A percentile compares a stretch with the other conserved stretches of the same genome.
These are phyloP conservation scores for Podospora pseudopauciseta DNA, from an alignment of 495 filamentous ascomycete genomes.

Conservation along the genomic window DNA sequence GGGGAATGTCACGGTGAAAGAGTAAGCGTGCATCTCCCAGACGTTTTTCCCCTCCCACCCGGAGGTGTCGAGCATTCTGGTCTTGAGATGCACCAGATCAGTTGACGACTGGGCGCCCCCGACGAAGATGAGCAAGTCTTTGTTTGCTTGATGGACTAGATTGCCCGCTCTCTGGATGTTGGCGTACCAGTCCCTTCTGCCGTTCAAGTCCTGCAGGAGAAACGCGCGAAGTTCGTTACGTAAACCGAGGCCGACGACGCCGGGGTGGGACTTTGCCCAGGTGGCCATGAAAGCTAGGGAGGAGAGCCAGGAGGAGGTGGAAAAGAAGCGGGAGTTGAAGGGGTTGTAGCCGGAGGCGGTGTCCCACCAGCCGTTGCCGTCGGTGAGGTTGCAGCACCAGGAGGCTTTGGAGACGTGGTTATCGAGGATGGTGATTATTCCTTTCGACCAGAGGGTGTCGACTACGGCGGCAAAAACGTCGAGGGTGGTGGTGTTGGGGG, in stretches of 20 bases:
- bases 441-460: conserved; percentile 36
- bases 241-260: conserved; percentile 46
- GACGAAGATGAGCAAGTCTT: conserved; percentile 43
- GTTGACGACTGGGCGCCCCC: conserved; percentile 45
- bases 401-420: conserved; percentile 49
- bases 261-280: conserved; percentile 37
- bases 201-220: conserved; percentile 39
- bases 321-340: conserved; percentile 45
- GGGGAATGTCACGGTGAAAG: conserved; percentile 45
- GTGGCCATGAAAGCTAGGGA: conserved; percentile 41
- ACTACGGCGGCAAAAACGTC: conserved; percentile 41
- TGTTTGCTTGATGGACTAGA: conserved; percentile 42
- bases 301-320: conserved; percentile 42
- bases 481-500: conserved; percentile 31
- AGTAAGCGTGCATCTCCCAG: conserved; percentile 53
- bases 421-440: conserved; percentile 48
- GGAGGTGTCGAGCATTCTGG: conserved; percentile 35
- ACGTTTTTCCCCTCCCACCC: conserved; percentile 45
- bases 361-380: conserved; percentile 56
- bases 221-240: conserved; percentile 50
- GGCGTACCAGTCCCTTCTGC: conserved; percentile 44
- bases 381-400: conserved; percentile 50
- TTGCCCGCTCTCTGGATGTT: conserved; percentile 39
- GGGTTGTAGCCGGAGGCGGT: conserved; percentile 41
- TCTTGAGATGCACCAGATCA: conserved; percentile 43